These are phyloP conservation scores for Stevia rebaudiana DNA, from an alignment of 140 eudicot species.

Conservation along the genomic window DNA sequence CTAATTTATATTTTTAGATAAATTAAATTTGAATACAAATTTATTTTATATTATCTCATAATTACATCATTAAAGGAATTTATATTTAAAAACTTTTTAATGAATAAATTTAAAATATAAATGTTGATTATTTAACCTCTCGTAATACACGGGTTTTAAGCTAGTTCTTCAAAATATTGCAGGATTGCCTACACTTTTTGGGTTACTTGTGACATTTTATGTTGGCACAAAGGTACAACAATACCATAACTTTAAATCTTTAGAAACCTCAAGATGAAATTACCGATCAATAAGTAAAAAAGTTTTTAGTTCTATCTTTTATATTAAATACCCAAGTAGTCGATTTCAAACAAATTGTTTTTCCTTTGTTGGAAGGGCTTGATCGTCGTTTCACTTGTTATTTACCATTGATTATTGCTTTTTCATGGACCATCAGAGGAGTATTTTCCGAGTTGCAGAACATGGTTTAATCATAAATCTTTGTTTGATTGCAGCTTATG, in stretches of 20 bases:
- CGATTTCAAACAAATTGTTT: not conserved
- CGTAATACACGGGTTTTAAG: too few species aligned
- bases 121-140: too few species aligned
- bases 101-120: too few species aligned
- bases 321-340: not conserved
- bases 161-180: constrained; percentile 24
- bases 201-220: constrained; percentile 72
- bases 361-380: constrained; percentile 3
- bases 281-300: not conserved
- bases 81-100: too few species aligned
- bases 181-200: constrained; percentile 72
- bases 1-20: too few species aligned
- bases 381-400: not conserved
- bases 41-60: too few species aligned
- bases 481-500: constrained; percentile 66
- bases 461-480: not conserved
- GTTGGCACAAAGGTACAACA: constrained; percentile 81
- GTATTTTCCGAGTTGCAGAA: not conserved
- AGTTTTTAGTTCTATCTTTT: not conserved
- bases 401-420: not conserved
- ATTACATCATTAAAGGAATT: too few species aligned
- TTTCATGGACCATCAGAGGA: not conserved
- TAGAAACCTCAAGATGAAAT: not conserved
- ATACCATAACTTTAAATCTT: not conserved
- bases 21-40: too few species aligned